Percentiles rank a stretch among this genome's conserved stretches.
Conservation (phyloP, 306 rosid species). For the Prunus dulcis region DNA sequence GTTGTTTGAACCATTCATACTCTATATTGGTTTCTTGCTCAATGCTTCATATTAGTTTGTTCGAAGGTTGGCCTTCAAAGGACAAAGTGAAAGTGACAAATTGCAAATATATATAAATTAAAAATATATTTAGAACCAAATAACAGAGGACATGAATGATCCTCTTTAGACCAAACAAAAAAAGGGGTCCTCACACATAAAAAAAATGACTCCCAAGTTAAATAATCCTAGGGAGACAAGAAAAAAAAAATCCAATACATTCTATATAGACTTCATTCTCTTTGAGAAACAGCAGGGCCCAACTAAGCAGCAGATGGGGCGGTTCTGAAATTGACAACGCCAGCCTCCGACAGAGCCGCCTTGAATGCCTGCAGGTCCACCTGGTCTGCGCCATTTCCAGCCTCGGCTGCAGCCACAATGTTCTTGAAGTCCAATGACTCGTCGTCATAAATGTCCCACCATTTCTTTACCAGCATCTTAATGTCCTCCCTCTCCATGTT, state of each 20-base stretch:
- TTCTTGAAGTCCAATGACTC: constrained; percentile 50
- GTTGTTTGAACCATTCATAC: too few species aligned
- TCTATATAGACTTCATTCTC: not conserved
- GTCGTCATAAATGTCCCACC: constrained; percentile 78
- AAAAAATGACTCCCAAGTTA: not conserved
- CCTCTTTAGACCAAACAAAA: too few species aligned
- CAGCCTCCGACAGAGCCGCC: constrained; percentile 24
- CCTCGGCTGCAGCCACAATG: not conserved
- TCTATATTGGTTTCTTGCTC: too few species aligned
- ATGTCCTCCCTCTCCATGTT: constrained; percentile 86
- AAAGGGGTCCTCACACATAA: not conserved
- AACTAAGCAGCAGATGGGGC: constrained; percentile 59
- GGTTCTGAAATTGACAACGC: constrained; percentile 6
- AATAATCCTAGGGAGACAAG: constrained; percentile 2
- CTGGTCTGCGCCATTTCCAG: constrained; percentile 1
- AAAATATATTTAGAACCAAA: too few species aligned
- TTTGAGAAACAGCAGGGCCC: not conserved
- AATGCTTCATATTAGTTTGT: too few species aligned
- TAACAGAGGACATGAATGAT: not conserved
- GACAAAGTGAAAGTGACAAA: too few species aligned
- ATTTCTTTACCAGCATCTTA: constrained; percentile 59
- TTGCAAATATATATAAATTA: too few species aligned
- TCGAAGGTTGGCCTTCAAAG: too few species aligned
- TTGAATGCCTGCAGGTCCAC: constrained; percentile 8
- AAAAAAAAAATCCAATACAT: not conserved